Percentiles rank a stretch among this genome's conserved stretches.
phyloP scores from a whole-genome alignment of 208 protist genomes.

The Leishmania amazonensis region DNA sequence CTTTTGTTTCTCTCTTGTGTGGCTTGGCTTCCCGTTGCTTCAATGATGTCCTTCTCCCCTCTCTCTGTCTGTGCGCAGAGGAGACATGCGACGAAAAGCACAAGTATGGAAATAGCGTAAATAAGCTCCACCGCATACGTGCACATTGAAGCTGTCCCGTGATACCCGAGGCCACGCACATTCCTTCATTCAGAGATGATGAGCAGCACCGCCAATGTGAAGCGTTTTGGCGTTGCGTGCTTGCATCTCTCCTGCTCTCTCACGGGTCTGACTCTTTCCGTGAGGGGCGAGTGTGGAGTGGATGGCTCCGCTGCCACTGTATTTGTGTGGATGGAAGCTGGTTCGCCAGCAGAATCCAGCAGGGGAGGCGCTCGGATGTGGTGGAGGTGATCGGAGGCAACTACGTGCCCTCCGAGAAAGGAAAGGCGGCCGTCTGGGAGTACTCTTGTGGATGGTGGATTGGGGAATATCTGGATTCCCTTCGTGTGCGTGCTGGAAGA shows the following conservation, averaged over 20 bases:
- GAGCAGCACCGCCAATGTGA: neutral
- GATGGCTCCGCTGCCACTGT: neutral
- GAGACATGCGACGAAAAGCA: neutral
- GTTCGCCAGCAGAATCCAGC: neutral
- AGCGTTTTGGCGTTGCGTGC: neutral
- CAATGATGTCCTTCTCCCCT: constrained; percentile 7
- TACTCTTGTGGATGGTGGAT: neutral
- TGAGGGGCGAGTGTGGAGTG: neutral
- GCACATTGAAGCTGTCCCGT: neutral
- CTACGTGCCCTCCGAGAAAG: neutral
- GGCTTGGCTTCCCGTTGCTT: constrained; percentile 11
- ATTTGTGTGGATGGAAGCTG: neutral
- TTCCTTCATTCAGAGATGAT: neutral
- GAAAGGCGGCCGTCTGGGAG: neutral
- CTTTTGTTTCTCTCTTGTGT: constrained; percentile 15
- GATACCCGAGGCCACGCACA: neutral
- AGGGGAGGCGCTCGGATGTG: neutral
- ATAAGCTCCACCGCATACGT: neutral
- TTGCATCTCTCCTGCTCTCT: neutral
- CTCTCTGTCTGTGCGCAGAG: neutral
- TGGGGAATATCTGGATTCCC: neutral
- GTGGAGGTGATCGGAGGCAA: neutral
- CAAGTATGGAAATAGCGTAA: neutral
- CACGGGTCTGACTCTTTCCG: neutral
- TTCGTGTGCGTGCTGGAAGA: neutral